phyloP scores from a whole-genome alignment of 129 eudicot genomes.

The Centrapalus pauciflorus region DNA sequence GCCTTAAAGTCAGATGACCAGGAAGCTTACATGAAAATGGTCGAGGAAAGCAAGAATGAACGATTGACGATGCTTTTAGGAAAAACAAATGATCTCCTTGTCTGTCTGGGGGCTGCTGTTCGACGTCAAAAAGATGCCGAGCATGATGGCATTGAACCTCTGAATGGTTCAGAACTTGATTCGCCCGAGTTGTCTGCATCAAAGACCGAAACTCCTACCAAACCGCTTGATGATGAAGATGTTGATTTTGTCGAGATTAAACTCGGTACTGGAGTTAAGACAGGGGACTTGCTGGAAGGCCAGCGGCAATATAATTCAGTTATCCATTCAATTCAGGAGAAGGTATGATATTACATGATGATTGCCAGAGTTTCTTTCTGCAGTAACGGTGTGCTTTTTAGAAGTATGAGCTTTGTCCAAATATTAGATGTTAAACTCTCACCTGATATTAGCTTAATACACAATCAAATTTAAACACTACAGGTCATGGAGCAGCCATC shows the following conservation, averaged over 20 bases:
- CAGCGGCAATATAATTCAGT: slow-evolving; percentile 91
- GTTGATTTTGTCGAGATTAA: slow-evolving; percentile 39
- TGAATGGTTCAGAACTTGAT: slow-evolving; percentile 41
- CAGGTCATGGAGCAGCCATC: slow-evolving; percentile 96
- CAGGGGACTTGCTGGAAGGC: slow-evolving; percentile 87
- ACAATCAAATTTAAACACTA: neutral
- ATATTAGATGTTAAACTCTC: neutral
- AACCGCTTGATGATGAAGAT: slow-evolving; percentile 48
- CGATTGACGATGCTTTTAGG: slow-evolving; percentile 92
- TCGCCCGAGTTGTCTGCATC: slow-evolving; percentile 30
- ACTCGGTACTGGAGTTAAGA: slow-evolving; percentile 41
- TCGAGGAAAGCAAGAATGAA: slow-evolving; percentile 98
- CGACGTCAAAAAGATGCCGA: slow-evolving; percentile 94
- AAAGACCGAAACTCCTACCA: slow-evolving; percentile 37
- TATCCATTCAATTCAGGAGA: slow-evolving; percentile 93
- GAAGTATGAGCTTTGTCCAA: neutral
- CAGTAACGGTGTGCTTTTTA: neutral
- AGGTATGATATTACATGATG: slow-evolving; percentile 40
- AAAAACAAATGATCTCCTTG: slow-evolving; percentile 92
- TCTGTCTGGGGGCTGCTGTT: slow-evolving; percentile 96
- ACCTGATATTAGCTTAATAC: slow-evolving; percentile 3
- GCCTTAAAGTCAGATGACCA: slow-evolving; percentile 94
- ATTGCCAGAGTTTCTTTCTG: neutral
- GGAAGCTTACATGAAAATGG: slow-evolving; percentile 99
- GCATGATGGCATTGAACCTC: slow-evolving; percentile 76